Evolutionary conservation across 2,329 filamentous ascomycete species (phyloP), one percentile per base, ranked within the genome.

Genomic region (Cladosporium sp.): DNA sequence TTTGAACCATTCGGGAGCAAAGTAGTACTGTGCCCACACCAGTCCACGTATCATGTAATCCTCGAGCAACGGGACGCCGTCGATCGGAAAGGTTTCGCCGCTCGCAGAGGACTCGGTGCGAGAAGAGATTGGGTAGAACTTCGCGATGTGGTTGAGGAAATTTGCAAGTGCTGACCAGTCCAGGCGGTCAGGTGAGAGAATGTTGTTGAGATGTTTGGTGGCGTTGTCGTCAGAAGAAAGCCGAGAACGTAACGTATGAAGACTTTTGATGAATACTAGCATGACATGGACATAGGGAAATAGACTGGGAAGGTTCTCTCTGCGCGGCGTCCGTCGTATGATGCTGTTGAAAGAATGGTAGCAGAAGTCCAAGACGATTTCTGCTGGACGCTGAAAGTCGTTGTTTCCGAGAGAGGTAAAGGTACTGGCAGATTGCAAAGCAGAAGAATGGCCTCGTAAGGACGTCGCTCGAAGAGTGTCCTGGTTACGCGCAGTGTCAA

Each of bases 11-110:
- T 81, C 77, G 0, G 76, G 64, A 0, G 88, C 87, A 62, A 85
- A 88, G 64, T 89, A 89, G 13, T 80, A 79, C 2, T 86, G 81
- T 0, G 83, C 79, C 79, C 87, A 91, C 1, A 87, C 74, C 1
- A 91, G 78, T 0, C 90, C 90, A 1, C 88, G 82, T 64, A 91
- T 82, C 0, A 85, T 82, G 68, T 86, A 91, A 67, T 93, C 90
- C 58, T 92, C 90, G 0, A 89, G 88, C 0, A 92, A 74, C 0
- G 89, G 89, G 0, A 83, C 79, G 1, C 80, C 81, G 0, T 81
- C 74, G 1, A 62, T 64, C 78, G 76, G 68, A 77, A 66, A 86
- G 77, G 28, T 80, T 65, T 46, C 74, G 65, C 66, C 71, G 8
- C 66, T 65, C 11, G 71, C 72, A 34, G 65, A 70, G 26, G 78